A percentile compares a stretch with the other conserved stretches of the same genome.
phyloP scores from a whole-genome alignment of 129 eudicot genomes.

The Flaveria brownii region DNA sequence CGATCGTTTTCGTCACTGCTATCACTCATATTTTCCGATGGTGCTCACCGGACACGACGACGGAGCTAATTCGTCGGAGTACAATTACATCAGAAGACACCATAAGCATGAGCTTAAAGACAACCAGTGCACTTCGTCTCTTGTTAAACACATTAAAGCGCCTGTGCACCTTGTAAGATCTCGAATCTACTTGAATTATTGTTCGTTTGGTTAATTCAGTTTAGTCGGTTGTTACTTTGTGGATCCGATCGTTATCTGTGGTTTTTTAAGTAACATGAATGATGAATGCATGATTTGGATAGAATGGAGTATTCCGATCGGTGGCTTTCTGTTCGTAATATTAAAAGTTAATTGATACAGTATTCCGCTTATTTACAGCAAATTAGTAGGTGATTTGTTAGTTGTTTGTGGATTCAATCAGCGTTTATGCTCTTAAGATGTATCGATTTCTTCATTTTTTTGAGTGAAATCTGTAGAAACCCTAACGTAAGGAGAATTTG shows the following conservation, averaged over 20 bases:
- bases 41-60: constrained; percentile 33
- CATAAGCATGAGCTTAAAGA: constrained; percentile 75
- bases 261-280: not conserved
- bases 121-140: constrained; percentile 75
- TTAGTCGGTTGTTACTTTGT: not conserved
- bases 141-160: constrained; percentile 83
- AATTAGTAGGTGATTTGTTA: constrained; percentile 16
- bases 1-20: not conserved
- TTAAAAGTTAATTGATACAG: not conserved
- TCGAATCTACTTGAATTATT: not conserved
- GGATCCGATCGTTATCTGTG: constrained; percentile 24
- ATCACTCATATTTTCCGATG: constrained; percentile 20
- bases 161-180: constrained; percentile 67
- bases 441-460: not conserved
- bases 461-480: not conserved
- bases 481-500: not conserved
- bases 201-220: not conserved
- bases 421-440: constrained; percentile 6
- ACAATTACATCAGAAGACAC: constrained; percentile 58
- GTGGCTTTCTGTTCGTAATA: constrained; percentile 4
- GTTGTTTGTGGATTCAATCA: constrained; percentile 13
- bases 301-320: constrained; percentile 4
- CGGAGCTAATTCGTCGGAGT: constrained; percentile 42
- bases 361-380: not conserved
- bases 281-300: constrained; percentile 26